Base-by-base conservation (phyloP, 129 eudicot genomes). In the Chrysanthemum makinoi region DNA sequence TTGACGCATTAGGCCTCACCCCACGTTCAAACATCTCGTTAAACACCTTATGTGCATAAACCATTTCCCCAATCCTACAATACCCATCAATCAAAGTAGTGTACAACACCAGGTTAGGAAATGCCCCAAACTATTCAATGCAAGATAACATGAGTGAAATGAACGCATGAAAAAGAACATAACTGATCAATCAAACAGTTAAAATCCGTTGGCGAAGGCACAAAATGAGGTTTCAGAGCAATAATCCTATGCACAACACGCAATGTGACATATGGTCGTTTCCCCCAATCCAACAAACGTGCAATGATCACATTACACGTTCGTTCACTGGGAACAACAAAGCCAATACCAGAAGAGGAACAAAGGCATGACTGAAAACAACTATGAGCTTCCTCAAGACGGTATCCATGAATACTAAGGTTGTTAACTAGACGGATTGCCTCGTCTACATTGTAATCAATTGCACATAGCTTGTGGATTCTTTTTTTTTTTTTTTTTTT, bases 291-390 rank as follows among this genome's bases (percentile, higher is more conserved):
- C 2, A 94, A 87, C 51, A 94, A 69, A 3, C 87, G 75, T 0
- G 99, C 93, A 51, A 94, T 82, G 30, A 94, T 77, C 10, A 94
- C 93, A 69, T 94, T 94, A 79, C 99, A 94, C 2, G 95, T 86
- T 10, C 87, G 86, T 62, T 94, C 96, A 77, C 87, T 89, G 0
- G 96, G 96, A 62, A 82, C 47, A 33, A 58, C 62, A 7, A 10
- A 66, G 6, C n/a, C 48, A 19, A 11, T 68, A 14, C 11, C 44
- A 3, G 10, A 16, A 26, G 39, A 48, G 43, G 3, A 50, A 20
- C 77, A 30, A 18, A 94, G 62, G 24, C 66, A 84, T 5, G 76
- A 71, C 0, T 79, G 50, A 18, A 94, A 79, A 4, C 80, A 80
- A 24, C 59, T 58, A 65, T 90, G 99, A 26, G 99, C 97, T 77